These are phyloP conservation scores for Aspergillus puulaauensis DNA, from an alignment of 2,329 filamentous ascomycete genomes.

Conservation along the genomic window DNA sequence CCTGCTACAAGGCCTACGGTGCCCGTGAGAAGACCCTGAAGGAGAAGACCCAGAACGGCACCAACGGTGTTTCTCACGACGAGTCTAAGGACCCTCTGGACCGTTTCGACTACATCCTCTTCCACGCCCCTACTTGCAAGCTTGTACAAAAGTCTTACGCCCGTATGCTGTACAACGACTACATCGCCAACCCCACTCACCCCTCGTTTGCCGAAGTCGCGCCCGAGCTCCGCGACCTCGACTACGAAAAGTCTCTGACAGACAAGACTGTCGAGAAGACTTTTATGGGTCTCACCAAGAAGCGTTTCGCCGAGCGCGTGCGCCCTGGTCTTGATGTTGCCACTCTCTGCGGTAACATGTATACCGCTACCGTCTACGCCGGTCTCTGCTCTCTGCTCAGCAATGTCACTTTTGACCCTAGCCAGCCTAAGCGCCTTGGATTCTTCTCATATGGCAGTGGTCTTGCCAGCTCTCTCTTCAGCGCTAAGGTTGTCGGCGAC, in stretches of 20 bases:
- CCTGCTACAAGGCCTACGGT: slow-evolving; percentile 77
- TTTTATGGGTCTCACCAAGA: slow-evolving; percentile 81
- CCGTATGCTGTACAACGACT: slow-evolving; percentile 83
- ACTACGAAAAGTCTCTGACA: slow-evolving; percentile 74
- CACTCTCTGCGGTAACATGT: slow-evolving; percentile 71
- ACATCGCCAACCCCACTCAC: slow-evolving; percentile 67
- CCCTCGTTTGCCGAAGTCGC: slow-evolving; percentile 72
- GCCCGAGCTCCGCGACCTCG: slow-evolving; percentile 72
- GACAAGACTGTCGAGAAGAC: slow-evolving; percentile 85
- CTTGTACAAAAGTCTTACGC: slow-evolving; percentile 82
- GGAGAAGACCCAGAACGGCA: slow-evolving; percentile 43
- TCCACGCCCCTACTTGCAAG: slow-evolving; percentile 87
- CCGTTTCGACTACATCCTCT: slow-evolving; percentile 79
- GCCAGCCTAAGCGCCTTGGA: slow-evolving; percentile 70
- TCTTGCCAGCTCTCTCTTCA: slow-evolving; percentile 73
- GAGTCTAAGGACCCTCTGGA: slow-evolving; percentile 65
- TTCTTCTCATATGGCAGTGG: slow-evolving; percentile 80
- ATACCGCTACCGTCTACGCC: slow-evolving; percentile 60
- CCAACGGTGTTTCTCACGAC: slow-evolving; percentile 48
- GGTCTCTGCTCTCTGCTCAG: slow-evolving; percentile 61
- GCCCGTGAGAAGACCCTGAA: slow-evolving; percentile 67
- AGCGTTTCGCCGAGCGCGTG: slow-evolving; percentile 77
- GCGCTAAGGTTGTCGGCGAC: slow-evolving; percentile 64
- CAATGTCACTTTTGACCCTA: slow-evolving; percentile 61
- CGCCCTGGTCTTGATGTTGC: slow-evolving; percentile 71